Base-by-base conservation (phyloP, 1,284 basidiomycete genomes). In the Ustilago lituana region DNA sequence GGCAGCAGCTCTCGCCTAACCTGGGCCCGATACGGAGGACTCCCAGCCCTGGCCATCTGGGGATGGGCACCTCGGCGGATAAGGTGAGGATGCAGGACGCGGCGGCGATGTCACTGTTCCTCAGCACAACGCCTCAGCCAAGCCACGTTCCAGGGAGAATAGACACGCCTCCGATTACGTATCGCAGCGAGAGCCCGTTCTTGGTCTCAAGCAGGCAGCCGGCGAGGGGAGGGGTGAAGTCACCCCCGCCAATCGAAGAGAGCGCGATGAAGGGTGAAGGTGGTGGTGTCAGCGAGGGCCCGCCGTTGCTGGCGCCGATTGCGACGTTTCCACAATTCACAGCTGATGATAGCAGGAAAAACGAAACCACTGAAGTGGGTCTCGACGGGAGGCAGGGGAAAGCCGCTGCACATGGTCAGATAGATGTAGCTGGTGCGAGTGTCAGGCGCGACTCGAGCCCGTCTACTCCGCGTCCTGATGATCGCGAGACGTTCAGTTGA, bases 1-100 rank as follows among this genome's bases (percentile, higher is more conserved):
- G n/a, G n/a, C n/a, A 38, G 12, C 40, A 49, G 31, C 46, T 55
- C 10, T 60, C 51, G 2, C 55, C 62, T 5, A 46, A 47, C 35
- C 24, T 37, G 3, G 48, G 43, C 5, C 4, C 29, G 15, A 32
- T 44, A 5, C 31, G 43, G n/a, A 23, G 60, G 4, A 59, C 50
- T 1, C 55, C 55, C 3, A 69, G 66, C 31, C 66, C 66, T 5
- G 29, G 45, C 2, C 27, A 7, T 6, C 23, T 4, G 4, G 8
- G 26, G 15, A 22, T 20, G 22, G 49, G 11, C 0, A 46, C 60
- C 3, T 43, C 50, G 0, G 61, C 67, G 5, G 67, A 70, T 20
- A 64, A 61, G 43, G 40, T 70, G 12, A 37, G 56, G 31, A 46
- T 60, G 53, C 57, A 65, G 20, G 61, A 70, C 27, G 67, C 67